These are phyloP conservation scores for Yarrowia sp. DNA, from an alignment of 805 yeast species.

Conservation along the genomic window DNA sequence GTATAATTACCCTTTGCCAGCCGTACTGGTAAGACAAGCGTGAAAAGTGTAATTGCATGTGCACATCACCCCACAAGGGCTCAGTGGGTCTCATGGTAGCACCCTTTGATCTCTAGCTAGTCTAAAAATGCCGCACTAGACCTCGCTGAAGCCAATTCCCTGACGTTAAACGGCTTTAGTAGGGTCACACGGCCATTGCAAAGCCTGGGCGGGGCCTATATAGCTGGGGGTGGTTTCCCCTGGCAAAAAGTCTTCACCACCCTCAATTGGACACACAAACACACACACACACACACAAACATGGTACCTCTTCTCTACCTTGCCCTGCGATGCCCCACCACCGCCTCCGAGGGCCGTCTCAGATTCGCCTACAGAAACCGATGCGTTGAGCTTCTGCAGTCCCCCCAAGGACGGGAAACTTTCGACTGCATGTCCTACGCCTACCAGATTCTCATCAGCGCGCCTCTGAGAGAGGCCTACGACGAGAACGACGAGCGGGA, in stretches of 20 bases:
- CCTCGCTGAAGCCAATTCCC: background rate
- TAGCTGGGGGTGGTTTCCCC: background rate
- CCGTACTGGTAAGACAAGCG: slow-evolving; percentile 2
- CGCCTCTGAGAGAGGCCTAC: background rate
- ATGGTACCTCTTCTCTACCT: slow-evolving; percentile 22
- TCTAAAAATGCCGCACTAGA: slow-evolving; percentile 13
- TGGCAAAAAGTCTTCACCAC: background rate
- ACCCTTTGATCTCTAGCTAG: background rate
- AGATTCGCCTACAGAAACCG: slow-evolving; percentile 15
- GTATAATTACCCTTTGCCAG: background rate
- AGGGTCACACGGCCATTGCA: slow-evolving; percentile 1
- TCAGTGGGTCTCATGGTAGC: slow-evolving; percentile 11
- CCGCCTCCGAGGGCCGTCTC: background rate
- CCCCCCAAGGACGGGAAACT: slow-evolving; percentile 5
- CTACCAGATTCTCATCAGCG: slow-evolving; percentile 6
- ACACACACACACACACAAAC: background rate
- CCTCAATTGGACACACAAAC: background rate
- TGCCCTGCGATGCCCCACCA: slow-evolving; percentile 1
- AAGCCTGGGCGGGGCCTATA: background rate
- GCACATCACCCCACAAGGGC: background rate
- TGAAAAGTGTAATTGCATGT: background rate
- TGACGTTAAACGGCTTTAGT: slow-evolving; percentile 11
- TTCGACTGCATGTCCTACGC: slow-evolving; percentile 21
- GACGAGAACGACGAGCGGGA: slow-evolving; percentile 14
- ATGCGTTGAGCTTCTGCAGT: slow-evolving; percentile 15